Evolutionary conservation across 2,329 filamentous ascomycete genomes (phyloP), one percentile per base, ranked within the genome.

Genomic region (Monilinia laxa): DNA sequence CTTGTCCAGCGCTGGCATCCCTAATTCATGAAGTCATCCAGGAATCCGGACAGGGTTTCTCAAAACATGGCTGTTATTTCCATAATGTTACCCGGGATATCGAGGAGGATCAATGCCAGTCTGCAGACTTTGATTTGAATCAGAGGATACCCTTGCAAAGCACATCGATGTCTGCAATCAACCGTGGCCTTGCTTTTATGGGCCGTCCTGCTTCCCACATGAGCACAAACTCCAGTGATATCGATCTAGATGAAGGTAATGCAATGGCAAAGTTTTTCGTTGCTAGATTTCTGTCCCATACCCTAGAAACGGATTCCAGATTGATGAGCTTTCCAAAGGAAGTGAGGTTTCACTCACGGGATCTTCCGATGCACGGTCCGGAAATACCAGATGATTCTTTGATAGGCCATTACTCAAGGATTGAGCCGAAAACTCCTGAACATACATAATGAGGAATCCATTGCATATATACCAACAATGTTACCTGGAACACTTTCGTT

Each of bases 1-100:
- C 57, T n/a, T 51, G 67, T 9, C 69, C 69, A 20, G 67, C 53
- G 23, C 16, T 65, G 31, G 16, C 52, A n/a, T 58, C 42, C 5
- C n/a, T 62, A 2, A 16, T 40, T 14, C 59, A 40, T 28, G 59
- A 51, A 38, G 49, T 53, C 5, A 31, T 53, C 16, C n/a, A 53
- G 28, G 45, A 31, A 53, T 18, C n/a, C 10, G 18, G 14, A 31
- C 14, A 23, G 31, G 31, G 52, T 14, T 53, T 28, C 12, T 38
- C 47, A 40, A 62, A 62, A 40, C 14, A 51, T 38, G 49, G 18
- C 28, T n/a, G 16, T 28, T 40, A 51, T 28, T 31, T 28, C 31
- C 47, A 16, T 4, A 40, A 25, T 51, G 10, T 28, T 62, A 16
- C 16, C 28, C n/a, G n/a, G n/a, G 47, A 62, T 62, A 23, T 40